A percentile compares a stretch with the other conserved stretches of the same genome.
phyloP scores from a whole-genome alignment of 306 rosid species.

The Senna tora region DNA sequence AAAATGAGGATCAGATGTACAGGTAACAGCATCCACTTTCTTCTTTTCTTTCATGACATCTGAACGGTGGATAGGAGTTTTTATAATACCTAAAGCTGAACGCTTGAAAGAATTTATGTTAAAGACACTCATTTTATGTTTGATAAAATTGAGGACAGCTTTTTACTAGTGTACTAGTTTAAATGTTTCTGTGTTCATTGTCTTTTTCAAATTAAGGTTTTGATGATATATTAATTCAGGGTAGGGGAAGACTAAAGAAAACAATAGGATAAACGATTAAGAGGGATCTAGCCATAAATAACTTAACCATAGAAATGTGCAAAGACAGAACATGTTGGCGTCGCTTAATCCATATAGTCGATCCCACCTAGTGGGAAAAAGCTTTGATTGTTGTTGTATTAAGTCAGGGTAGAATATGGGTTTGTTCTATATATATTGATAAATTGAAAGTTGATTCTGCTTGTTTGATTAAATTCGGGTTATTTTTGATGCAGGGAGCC shows the following conservation, averaged over 20 bases:
- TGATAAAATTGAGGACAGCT: constrained; percentile 28
- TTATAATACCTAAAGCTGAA: constrained; percentile 16
- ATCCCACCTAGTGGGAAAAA: too few species aligned
- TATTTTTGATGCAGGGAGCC: constrained; percentile 77
- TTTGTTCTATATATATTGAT: neutral
- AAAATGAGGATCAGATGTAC: constrained; percentile 11
- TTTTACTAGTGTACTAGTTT: constrained; percentile 5
- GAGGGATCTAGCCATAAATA: too few species aligned
- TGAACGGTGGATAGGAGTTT: constrained; percentile 20
- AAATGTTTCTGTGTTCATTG: neutral
- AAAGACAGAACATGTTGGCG: too few species aligned
- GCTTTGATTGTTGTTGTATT: neutral
- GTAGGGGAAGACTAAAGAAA: too few species aligned
- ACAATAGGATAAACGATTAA: too few species aligned
- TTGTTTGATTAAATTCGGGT: constrained; percentile 20
- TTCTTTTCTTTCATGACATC: constrained; percentile 26
- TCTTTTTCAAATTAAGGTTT: constrained; percentile 8
- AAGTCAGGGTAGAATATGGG: neutral
- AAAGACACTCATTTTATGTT: constrained; percentile 27
- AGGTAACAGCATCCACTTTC: constrained; percentile 7
- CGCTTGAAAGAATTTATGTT: constrained; percentile 30
- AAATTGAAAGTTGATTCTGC: constrained; percentile 1
- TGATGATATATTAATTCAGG: neutral
- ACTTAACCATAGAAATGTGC: too few species aligned
- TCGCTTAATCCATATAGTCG: too few species aligned